Conservation (phyloP, 306 rosid species). For the Lathyrus oleraceus region DNA sequence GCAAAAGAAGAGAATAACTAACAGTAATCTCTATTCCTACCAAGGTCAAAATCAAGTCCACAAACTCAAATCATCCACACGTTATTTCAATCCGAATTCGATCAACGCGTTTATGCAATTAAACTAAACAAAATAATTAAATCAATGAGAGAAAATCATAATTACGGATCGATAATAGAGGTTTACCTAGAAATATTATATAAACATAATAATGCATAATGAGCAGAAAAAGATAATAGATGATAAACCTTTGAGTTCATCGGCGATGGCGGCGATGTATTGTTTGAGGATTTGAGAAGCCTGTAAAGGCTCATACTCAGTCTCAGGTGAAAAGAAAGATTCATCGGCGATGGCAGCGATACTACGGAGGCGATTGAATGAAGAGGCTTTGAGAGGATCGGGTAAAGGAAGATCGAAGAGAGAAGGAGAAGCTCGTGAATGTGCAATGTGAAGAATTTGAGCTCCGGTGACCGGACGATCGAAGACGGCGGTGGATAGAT, state of each 20-base stretch:
- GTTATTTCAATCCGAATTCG: constrained; percentile 6
- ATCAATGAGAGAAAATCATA: constrained; percentile 4
- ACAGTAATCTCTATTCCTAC: neutral
- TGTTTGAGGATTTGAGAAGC: constrained; percentile 51
- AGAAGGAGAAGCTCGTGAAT: constrained; percentile 55
- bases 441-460: constrained; percentile 64
- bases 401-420: constrained; percentile 68
- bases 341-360: constrained; percentile 1
- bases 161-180: constrained; percentile 27
- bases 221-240: neutral
- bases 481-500: constrained; percentile 45
- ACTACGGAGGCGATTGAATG: constrained; percentile 52
- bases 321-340: constrained; percentile 38
- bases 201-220: neutral
- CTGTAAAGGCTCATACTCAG: constrained; percentile 42
- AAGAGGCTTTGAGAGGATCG: constrained; percentile 53
- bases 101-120: constrained; percentile 18
- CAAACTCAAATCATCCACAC: neutral
- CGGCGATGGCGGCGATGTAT: constrained; percentile 78
- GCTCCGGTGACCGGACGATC: constrained; percentile 52
- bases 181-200: neutral
- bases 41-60: constrained; percentile 23
- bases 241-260: constrained; percentile 65
- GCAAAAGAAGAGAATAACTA: constrained; percentile 13
- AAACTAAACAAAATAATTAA: neutral